These are phyloP conservation scores for Lactifluus piperatus DNA, from an alignment of 768 basidiomycete species.

Conservation along the genomic window DNA sequence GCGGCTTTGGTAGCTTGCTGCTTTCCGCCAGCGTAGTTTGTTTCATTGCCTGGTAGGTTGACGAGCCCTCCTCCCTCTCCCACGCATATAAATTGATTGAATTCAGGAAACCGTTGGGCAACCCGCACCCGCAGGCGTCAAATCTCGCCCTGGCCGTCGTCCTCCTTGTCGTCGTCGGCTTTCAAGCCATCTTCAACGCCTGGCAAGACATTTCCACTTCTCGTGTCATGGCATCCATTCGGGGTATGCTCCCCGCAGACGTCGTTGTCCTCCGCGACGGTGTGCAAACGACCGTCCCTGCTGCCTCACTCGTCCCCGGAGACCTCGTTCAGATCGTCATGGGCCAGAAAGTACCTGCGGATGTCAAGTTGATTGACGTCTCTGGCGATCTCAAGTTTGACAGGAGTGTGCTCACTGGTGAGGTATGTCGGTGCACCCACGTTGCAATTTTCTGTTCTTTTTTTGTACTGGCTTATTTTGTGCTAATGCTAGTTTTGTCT, in stretches of 20 bases:
- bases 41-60: constrained; percentile 43
- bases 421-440: constrained; percentile 30
- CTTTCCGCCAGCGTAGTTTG: constrained; percentile 42
- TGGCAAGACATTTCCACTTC: constrained; percentile 50
- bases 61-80: too few species aligned
- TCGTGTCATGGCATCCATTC: constrained; percentile 53
- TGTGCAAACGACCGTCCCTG: constrained; percentile 37
- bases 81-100: too few species aligned
- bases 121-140: constrained; percentile 41
- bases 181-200: constrained; percentile 39
- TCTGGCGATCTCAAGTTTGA: constrained; percentile 54
- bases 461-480: constrained; percentile 15
- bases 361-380: constrained; percentile 52
- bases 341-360: constrained; percentile 65
- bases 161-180: constrained; percentile 34
- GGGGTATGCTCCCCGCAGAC: constrained; percentile 56
- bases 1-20: constrained; percentile 42
- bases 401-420: constrained; percentile 56
- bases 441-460: constrained; percentile 16
- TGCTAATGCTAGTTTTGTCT: constrained; percentile 19
- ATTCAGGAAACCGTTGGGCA: constrained; percentile 49
- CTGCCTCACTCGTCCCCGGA: constrained; percentile 56
- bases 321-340: constrained; percentile 55
- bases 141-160: constrained; percentile 57
- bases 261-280: constrained; percentile 53